A percentile compares a stretch with the other conserved stretches of the same genome.
These are phyloP conservation scores for Flaveria sonorensis DNA, from an alignment of 129 eudicot species.

Conservation along the genomic window DNA sequence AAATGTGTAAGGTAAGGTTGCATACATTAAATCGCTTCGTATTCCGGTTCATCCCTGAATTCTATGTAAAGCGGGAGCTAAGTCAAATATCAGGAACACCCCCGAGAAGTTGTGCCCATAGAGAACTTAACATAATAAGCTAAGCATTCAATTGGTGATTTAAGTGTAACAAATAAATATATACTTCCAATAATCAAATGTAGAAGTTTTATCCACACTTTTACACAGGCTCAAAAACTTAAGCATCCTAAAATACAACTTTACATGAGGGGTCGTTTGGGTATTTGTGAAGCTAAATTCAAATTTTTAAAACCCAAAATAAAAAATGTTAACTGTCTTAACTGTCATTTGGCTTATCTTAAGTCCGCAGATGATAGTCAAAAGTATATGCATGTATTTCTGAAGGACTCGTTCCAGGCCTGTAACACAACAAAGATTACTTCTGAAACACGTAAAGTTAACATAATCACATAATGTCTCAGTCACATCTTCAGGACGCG, in stretches of 20 bases:
- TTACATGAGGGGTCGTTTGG: conserved; percentile 24
- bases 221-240: neutral
- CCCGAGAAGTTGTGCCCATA: too few relatives aligned
- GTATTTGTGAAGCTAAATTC: conserved; percentile 19
- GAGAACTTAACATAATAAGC: too few relatives aligned
- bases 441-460: neutral
- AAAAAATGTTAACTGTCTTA: conserved; percentile 9
- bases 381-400: conserved; percentile 77
- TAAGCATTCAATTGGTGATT: neutral
- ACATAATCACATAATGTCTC: too few relatives aligned
- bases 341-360: conserved; percentile 20
- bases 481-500: too few relatives aligned
- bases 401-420: conserved; percentile 96
- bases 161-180: neutral
- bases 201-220: neutral
- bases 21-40: too few relatives aligned
- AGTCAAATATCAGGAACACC: too few relatives aligned
- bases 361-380: conserved; percentile 65
- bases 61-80: too few relatives aligned
- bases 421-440: conserved; percentile 34
- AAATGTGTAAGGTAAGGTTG: too few relatives aligned
- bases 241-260: conserved; percentile 13
- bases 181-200: neutral
- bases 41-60: too few relatives aligned
- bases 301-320: conserved; percentile 3